Percentiles rank a stretch among this genome's conserved stretches.
Conservation (phyloP, 2,329 filamentous ascomycete genomes). For the Dryadomyces quercivorus region DNA sequence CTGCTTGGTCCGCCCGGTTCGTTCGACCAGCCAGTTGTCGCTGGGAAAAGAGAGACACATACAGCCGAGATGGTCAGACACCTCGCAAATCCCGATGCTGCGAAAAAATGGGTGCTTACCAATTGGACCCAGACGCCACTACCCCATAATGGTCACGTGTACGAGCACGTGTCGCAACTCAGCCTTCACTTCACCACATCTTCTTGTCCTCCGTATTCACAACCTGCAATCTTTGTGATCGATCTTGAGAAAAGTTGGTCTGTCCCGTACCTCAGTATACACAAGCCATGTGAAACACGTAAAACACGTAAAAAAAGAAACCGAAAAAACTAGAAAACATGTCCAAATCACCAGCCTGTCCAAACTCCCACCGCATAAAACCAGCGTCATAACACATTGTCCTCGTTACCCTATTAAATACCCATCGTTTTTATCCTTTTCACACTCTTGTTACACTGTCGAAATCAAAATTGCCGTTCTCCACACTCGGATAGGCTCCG, state of each 20-base stretch:
- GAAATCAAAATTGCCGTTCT: conserved; percentile 43
- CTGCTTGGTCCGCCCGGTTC: background rate
- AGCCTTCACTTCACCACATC: too few relatives aligned
- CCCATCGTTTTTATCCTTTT: background rate
- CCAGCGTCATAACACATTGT: background rate
- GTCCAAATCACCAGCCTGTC: too few relatives aligned
- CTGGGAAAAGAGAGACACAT: background rate
- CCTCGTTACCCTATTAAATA: background rate
- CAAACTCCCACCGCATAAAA: too few relatives aligned
- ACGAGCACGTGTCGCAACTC: background rate
- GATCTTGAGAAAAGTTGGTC: too few relatives aligned
- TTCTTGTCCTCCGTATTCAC: background rate
- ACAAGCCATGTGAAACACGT: background rate
- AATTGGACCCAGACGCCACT: background rate
- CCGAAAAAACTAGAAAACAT: too few relatives aligned
- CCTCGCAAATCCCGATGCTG: background rate
- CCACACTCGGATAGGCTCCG: conserved; percentile 50
- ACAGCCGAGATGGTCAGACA: background rate
- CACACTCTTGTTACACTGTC: background rate
- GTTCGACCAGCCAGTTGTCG: background rate
- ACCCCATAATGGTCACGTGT: background rate
- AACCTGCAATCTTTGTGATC: too few relatives aligned
- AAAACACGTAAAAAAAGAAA: background rate
- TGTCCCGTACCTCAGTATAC: too few relatives aligned
- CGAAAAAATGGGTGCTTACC: conserved; percentile 2